Base-by-base conservation (phyloP, 805 yeast genomes). In the Metschnikowia noctiluminum region DNA sequence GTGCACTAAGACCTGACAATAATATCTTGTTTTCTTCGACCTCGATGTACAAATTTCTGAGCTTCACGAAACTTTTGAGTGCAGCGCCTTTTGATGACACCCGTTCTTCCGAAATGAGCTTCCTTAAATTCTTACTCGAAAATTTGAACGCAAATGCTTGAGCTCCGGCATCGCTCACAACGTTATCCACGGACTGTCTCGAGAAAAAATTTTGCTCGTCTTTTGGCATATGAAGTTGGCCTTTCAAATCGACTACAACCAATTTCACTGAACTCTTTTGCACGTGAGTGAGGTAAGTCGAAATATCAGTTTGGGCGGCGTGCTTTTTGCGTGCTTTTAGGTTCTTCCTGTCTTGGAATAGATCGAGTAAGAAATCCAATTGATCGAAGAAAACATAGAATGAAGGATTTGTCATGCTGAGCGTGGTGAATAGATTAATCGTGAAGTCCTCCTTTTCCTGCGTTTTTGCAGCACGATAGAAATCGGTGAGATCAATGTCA, bases 331-430 rank as follows among this genome's bases (percentile, higher is more conserved):
- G 21, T 21, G 4, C 21, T 27, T 27, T 38, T 21, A 7, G 26
- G 2, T 41, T 14, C 7, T 12, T 13, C 3, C 43, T 35, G 8
- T 40, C 2, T 7, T 35, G 10, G 16, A 28, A 27, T 3, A 40
- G 42, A 27, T 48, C 54, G 7, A 51, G 43, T 32, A 63, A 43
- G 12, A 42, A 43, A 8, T 63, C 63, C 13, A 69, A 45, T 50
- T 73, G 77, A 50, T 73, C 77, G 35, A 67, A 66, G 49, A 66
- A 73, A 28, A 71, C 49, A 48, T 66, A 67, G 28, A 73, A 43
- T 2, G 62, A 61, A 2, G 77, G 76, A 40, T 62, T 62, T 1
- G 75, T 65, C 26, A 73, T 43, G 21, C 59, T 63, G 30, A 68
- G 49, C 6, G 50, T 53, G 7, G 61, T 52, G 13, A 49, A 46